Base-by-base conservation (phyloP, 495 filamentous ascomycete genomes). In the Pseudotulostoma volvatum region DNA sequence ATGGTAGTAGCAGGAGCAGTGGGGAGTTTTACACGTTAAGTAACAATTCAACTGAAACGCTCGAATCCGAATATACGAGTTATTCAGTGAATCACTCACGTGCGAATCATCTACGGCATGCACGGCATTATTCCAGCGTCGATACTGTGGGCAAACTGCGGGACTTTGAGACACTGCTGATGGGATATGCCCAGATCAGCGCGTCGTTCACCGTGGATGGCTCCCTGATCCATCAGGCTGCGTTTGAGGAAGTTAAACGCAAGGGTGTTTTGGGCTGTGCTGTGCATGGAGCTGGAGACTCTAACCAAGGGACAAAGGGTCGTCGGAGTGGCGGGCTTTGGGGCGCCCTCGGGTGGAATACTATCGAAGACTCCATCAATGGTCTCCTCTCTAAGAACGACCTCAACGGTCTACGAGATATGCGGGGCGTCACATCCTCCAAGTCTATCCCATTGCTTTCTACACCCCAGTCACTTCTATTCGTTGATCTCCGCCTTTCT, bases 161-260 rank as follows among this genome's bases (percentile, higher is more conserved):
- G 44, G 43, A 76, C 62, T 49, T 71, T 34, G 85, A 96, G 59
- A 73, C 79, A 11, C 58, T 97, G 37, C 87, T 97, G 76, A 96
- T 97, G 90, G 90, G 87, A 7, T 97, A 93, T 60, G 92, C 80
- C 3, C 88, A 97, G 53, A 72, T 95, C n/a, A 77, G 79, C 49
- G 90, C 92, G 13, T 81, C 82, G 0, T 97, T 96, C 45, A 84
- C 77, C 0, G 59, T 96, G 4, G 90, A 97, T 54, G 85, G 86
- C 0, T 93, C 92, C 4, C 62, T 97, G 23, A 72, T 96, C 38
- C 85, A 93, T 44, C 77, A 90, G 28, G 77, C 74, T 1, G 83
- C 77, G 2, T 97, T 97, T 46, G 92, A 97, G 52, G 84, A 92
- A 40, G 84, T 95, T 18, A 97, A 96, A 54, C 66, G 88, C 31